Evolutionary conservation across 1,284 basidiomycete genomes (phyloP), one percentile per base, ranked within the genome.

Genomic region (Apiotrichum porosum): DNA sequence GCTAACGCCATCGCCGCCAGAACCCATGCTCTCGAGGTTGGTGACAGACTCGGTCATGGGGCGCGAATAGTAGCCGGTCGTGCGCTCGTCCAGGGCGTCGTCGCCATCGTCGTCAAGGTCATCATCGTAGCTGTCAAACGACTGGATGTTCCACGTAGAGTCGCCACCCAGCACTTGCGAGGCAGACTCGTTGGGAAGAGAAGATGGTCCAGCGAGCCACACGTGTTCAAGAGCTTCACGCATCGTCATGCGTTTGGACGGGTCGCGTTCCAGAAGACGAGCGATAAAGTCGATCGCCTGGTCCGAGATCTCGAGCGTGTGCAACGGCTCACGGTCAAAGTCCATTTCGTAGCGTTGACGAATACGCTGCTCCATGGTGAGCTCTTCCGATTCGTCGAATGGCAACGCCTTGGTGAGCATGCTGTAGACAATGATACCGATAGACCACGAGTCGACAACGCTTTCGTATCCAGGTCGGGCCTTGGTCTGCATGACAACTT

Each of bases 381-480:
- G 26, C 22, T 63, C 54, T 3, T 50, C 54, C 32, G 75, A 61
- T 37, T 77, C 75, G 37, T 76, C 81, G 56, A 66, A 62, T 2
- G 60, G 57, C 40, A 66, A 51, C 31, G 65, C 55, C 63, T 75
- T 75, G 0, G 72, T 74, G 59, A 75, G 56, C 73, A 75, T 74
- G 46, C 72, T 89, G 36, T 84, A 95, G 1, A 94, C 81, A 45
- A 95, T 93, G 15, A 93, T 88, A 6, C 92, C 91, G 18, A 90
- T 81, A 40, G 88, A 91, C 89, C 89, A 97, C 56, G 86, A 89
- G 66, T 97, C 91, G 40, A 94, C 92, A 15, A 84, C 75, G 49
- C 84, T 80, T 61, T 84, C 69, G 64, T 95, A 95, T 2, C 89
- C 88, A 37, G 80, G 75, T n/a, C 78, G 58, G 3, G 64, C 66